phyloP scores from a whole-genome alignment of 805 yeast species.

The Ogataea paradorogensis region DNA sequence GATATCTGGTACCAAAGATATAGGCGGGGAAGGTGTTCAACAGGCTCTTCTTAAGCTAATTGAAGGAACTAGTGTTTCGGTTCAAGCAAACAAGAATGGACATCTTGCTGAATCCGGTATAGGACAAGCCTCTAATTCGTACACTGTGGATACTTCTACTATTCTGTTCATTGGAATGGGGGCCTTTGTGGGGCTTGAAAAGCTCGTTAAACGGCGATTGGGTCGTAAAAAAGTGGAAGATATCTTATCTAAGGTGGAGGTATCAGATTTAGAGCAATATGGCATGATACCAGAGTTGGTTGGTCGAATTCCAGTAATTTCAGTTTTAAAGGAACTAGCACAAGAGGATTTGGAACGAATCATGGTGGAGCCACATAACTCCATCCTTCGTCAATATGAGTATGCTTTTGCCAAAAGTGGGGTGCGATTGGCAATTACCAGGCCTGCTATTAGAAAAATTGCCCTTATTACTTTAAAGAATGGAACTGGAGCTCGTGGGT shows the following conservation, averaged over 20 bases:
- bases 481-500: conserved; percentile 62
- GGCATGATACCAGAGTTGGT: conserved; percentile 61
- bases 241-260: conserved; percentile 41
- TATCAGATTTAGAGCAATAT: conserved; percentile 48
- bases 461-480: conserved; percentile 48
- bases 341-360: conserved; percentile 46
- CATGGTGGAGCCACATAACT: conserved; percentile 53
- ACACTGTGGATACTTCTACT: conserved; percentile 52
- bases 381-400: conserved; percentile 50
- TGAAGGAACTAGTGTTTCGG: conserved; percentile 53
- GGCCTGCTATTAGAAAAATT: conserved; percentile 44
- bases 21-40: conserved; percentile 65
- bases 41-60: conserved; percentile 55
- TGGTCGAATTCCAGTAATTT: conserved; percentile 56
- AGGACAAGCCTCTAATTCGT: conserved; percentile 34
- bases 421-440: conserved; percentile 47
- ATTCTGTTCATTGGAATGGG: conserved; percentile 58
- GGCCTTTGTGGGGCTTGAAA: conserved; percentile 59
- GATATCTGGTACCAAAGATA: conserved; percentile 50
- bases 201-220: conserved; percentile 42
- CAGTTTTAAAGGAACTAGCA: conserved; percentile 46
- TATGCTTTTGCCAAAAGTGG: conserved; percentile 53
- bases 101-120: conserved; percentile 13
- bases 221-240: conserved; percentile 13
- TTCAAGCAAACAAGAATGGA: conserved; percentile 33